A percentile compares a stretch with the other conserved stretches of the same genome.
Evolutionary conservation across 2,329 filamentous ascomycete species (phyloP).

Genomic region (Penicillium palitans): DNA sequence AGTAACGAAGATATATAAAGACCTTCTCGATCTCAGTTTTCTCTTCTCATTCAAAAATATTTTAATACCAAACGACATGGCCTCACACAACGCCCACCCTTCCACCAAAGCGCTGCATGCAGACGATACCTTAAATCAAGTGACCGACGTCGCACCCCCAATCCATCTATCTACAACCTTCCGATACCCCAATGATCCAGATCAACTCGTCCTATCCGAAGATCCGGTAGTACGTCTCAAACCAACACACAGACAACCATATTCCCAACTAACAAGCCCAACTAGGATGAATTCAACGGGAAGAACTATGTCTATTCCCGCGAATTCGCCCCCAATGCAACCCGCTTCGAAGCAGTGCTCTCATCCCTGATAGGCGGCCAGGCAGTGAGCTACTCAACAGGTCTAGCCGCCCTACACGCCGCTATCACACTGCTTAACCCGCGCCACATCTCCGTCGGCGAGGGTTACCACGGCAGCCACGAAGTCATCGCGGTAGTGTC

Average conservation of each 20-base stretch:
- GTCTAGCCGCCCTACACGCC: slow-evolving; percentile 83
- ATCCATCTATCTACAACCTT: slow-evolving; percentile 91
- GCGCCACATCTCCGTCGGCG: slow-evolving; percentile 74
- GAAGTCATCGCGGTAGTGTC: slow-evolving; percentile 73
- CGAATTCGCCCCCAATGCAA: slow-evolving; percentile 74
- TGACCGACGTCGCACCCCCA: slow-evolving; percentile 79
- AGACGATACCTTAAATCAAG: slow-evolving; percentile 71
- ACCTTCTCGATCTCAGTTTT: not conserved
- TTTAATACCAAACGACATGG: slow-evolving; percentile 21
- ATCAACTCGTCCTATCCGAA: slow-evolving; percentile 56
- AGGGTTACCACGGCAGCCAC: slow-evolving; percentile 91
- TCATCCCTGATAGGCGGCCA: slow-evolving; percentile 64
- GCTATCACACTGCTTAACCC: slow-evolving; percentile 80
- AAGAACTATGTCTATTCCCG: slow-evolving; percentile 78
- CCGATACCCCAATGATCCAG: slow-evolving; percentile 71
- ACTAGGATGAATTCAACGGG: slow-evolving; percentile 26
- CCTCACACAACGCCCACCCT: slow-evolving; percentile 19
- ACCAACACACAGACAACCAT: too few species aligned
- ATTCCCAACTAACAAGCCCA: not conserved
- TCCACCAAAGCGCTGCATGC: slow-evolving; percentile 72
- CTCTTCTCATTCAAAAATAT: not conserved
- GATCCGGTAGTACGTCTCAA: slow-evolving; percentile 56
- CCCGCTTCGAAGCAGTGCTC: slow-evolving; percentile 81
- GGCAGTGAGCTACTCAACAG: slow-evolving; percentile 77
- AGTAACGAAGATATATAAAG: not conserved